These are phyloP conservation scores for Hondaea fermentalgiana DNA, from an alignment of 108 stramenopile genomes.

Conservation along the genomic window DNA sequence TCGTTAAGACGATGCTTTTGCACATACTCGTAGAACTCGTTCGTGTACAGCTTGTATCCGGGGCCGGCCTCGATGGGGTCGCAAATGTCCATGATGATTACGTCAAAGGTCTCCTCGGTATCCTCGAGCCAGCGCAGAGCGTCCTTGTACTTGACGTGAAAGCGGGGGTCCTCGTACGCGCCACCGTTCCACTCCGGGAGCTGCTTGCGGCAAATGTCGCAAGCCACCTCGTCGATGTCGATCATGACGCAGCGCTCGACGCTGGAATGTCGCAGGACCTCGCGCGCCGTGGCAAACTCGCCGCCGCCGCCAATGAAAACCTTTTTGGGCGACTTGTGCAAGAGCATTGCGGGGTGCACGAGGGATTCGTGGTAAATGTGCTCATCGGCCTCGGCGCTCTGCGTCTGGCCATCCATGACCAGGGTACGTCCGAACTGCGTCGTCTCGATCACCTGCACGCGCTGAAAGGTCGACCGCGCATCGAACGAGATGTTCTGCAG, in stretches of 20 bases:
- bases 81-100: constrained; percentile 70
- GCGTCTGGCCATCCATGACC: constrained; percentile 79
- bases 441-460: constrained; percentile 33
- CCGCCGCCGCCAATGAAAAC: constrained; percentile 86
- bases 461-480: constrained; percentile 35
- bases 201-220: constrained; percentile 57
- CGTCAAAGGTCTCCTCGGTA: constrained; percentile 57
- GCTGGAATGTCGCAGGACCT: constrained; percentile 73
- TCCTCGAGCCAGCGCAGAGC: constrained; percentile 29
- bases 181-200: constrained; percentile 65
- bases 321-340: constrained; percentile 65
- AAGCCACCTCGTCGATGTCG: constrained; percentile 65
- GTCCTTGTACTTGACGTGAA: constrained; percentile 51
- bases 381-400: constrained; percentile 52
- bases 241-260: constrained; percentile 73
- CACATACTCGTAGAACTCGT: constrained; percentile 75
- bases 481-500: constrained; percentile 37
- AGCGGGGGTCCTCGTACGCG: constrained; percentile 59
- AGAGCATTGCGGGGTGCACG: constrained; percentile 83
- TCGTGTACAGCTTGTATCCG: constrained; percentile 60
- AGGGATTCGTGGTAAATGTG: constrained; percentile 76
- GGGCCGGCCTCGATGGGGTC: constrained; percentile 56
- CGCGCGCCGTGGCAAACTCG: constrained; percentile 81
- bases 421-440: constrained; percentile 53
- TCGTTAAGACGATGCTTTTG: constrained; percentile 22